Base-by-base conservation (phyloP, 2,329 filamentous ascomycete genomes). In the Fusarium sp. region DNA sequence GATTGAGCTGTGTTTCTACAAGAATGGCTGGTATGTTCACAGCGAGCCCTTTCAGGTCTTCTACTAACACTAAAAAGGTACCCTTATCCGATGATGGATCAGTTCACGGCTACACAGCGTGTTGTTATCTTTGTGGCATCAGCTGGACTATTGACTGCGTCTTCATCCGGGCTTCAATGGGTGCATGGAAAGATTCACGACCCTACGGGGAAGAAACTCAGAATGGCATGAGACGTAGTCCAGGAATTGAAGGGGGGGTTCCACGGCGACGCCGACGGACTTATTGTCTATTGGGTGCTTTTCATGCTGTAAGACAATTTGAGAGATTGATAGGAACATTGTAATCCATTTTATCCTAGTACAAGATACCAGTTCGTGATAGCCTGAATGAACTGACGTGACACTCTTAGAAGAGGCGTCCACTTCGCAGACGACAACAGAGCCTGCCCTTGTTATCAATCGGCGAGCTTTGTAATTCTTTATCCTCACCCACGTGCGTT, bases 71-170 rank as follows among this genome's bases (percentile, higher is more conserved):
- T 2, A 6, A 18, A 4, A 4, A 62, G 59, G 57, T 63, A 62
- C 3, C 57, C 59, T 4, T 63, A 63, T 25, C 59, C 57, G 0
- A 63, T 63, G 59, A 62, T 63, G 59, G 57, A 63, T 20, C 27
- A 62, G 11, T 63, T 63, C 10, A 30, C 16, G 3, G 47, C 41
- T 7, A 14, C 16, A 25, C 57, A 62, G 16, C 47, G 59, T 4
- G 25, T 62, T n/a, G 32, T 59, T 5, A 59, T 63, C 1, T 62
- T 63, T 3, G n/a, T 63, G 8, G 57, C 47, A 4, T 63, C 59
- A 11, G 43, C 59, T 14, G 59, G 57, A 10, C 7, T 63, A 2
- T 27, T 63, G 9, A 63, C 59, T 1, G 9, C 54, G 5, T 42
- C 57, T 4, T 63, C 47, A 0, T 55, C 59, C 5, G 37, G 14